Evolutionary conservation across 179 eudicot species (phyloP).

Genomic region (Vitellaria paradoxa): DNA sequence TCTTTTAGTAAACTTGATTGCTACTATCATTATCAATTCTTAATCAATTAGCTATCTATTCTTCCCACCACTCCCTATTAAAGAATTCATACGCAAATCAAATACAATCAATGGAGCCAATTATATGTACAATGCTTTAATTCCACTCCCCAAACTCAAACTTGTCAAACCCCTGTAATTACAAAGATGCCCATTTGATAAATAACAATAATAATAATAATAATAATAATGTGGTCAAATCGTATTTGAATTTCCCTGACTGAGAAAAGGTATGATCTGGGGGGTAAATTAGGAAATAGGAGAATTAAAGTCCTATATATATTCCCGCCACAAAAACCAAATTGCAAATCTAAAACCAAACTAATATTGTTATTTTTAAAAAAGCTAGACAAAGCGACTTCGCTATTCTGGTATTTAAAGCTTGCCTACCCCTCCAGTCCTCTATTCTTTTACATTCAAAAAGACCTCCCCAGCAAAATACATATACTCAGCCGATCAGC

Average conservation of each 20-base stretch:
- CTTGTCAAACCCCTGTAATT: not conserved
- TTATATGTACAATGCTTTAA: not conserved
- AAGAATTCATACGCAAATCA: not conserved
- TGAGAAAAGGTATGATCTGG: constrained; percentile 1
- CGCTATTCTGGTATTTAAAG: constrained; percentile 5
- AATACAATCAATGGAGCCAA: not conserved
- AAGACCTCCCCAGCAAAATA: constrained; percentile 13
- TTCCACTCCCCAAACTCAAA: not conserved
- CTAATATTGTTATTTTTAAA: not conserved
- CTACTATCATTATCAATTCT: constrained; percentile 13
- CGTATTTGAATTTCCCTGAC: not conserved
- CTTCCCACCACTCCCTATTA: not conserved
- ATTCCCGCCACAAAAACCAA: constrained; percentile 16
- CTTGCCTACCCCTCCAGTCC: constrained; percentile 20
- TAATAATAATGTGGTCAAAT: not conserved
- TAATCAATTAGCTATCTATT: not conserved
- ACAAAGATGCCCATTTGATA: not conserved
- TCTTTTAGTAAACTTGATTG: constrained; percentile 21
- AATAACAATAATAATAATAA: not conserved
- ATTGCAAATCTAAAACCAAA: constrained; percentile 5
- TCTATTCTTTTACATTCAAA: constrained; percentile 18
- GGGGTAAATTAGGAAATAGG: constrained; percentile 8
- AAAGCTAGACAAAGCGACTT: not conserved
- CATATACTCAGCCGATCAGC: not conserved
- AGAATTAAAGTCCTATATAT: not conserved